Base-by-base conservation (phyloP, 805 yeast genomes). In the Hanseniaspora jakobsenii region DNA sequence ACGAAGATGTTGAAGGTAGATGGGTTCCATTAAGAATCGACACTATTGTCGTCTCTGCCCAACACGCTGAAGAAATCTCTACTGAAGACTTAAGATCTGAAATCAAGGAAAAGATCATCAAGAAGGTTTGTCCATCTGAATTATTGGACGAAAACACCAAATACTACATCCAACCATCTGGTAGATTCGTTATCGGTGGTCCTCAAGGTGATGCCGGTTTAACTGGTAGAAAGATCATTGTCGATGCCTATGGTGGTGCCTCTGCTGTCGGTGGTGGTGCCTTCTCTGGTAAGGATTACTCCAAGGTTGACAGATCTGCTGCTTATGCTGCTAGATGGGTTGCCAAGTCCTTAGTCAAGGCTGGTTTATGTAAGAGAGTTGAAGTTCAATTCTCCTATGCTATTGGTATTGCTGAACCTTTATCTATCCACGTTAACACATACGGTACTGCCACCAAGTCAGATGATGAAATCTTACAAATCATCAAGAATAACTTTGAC, bases 251-350 rank as follows among this genome's bases (percentile, higher is more conserved):
- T 73, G 98, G 98, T 74, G 98, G 98, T 62, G 93, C 98, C 93
- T 96, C 98, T 71, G 97, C 98, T 62, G 98, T 91, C 76, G 98
- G 98, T 72, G 98, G 98, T 76, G 98, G 98, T 76, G 98, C 98
- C 53, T 91, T 91, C 86, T 82, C 95, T 53, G 98, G 98, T 70
- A 91, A 91, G 77, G 98, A 91, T 71, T 91, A 84, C 83, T 85
- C 96, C 66, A 91, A 91, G 77, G 98, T 91, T 62, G 98, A 91
- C 70, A 84, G 98, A 74, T 89, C 97, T 53, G 98, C 98, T 64
- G 98, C 98, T 56, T 91, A 91, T 66, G 96, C 98, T 62, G 98
- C 98, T 59, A 86, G 98, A 75, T 91, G 98, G 98, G 96, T 91
- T 60, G 98, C 98, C 66, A 91, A 91, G 75, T 91, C 98, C 47